phyloP scores from a whole-genome alignment of 495 filamentous ascomycete genomes.

The Paragyromitra xinjiangensis region DNA sequence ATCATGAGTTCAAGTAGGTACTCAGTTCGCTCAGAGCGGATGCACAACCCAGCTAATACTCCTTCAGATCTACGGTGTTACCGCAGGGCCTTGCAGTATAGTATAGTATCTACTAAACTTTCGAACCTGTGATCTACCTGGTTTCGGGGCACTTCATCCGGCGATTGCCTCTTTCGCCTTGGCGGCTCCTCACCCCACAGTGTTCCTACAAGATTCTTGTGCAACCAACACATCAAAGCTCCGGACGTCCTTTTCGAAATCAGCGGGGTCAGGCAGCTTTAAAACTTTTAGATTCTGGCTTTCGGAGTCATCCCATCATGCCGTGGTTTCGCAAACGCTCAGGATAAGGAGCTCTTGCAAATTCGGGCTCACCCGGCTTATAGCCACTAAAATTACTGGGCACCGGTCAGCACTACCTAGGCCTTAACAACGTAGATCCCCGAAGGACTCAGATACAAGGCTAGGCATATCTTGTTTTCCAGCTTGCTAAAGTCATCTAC shows the following conservation, averaged over 20 bases:
- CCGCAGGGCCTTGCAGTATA: slow-evolving; percentile 7
- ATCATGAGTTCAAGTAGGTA: neutral
- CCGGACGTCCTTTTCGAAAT: slow-evolving; percentile 36
- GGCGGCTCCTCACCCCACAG: neutral
- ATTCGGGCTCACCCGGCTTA: neutral
- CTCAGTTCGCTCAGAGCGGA: neutral
- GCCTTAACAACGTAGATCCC: neutral
- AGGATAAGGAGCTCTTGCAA: slow-evolving; percentile 4
- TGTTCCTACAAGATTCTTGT: slow-evolving; percentile 2
- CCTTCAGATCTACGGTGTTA: slow-evolving; percentile 22
- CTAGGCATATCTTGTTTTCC: neutral
- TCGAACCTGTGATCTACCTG: slow-evolving; percentile 29
- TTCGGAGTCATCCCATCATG: slow-evolving; percentile 17
- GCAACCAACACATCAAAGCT: slow-evolving; percentile 18
- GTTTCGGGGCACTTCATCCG: slow-evolving; percentile 23
- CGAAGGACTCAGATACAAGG: neutral
- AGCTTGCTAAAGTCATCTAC: neutral
- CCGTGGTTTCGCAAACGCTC: slow-evolving; percentile 2
- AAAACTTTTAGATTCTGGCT: slow-evolving; percentile 15
- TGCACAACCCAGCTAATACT: slow-evolving; percentile 1
- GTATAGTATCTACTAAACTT: slow-evolving; percentile 21
- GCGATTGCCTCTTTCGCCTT: slow-evolving; percentile 18
- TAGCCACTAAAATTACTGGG: neutral
- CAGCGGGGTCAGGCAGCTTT: slow-evolving; percentile 33
- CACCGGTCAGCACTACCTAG: neutral